Base-by-base conservation (phyloP, 192 early-diverging fungal species). In the Phycomyces nitens region DNA sequence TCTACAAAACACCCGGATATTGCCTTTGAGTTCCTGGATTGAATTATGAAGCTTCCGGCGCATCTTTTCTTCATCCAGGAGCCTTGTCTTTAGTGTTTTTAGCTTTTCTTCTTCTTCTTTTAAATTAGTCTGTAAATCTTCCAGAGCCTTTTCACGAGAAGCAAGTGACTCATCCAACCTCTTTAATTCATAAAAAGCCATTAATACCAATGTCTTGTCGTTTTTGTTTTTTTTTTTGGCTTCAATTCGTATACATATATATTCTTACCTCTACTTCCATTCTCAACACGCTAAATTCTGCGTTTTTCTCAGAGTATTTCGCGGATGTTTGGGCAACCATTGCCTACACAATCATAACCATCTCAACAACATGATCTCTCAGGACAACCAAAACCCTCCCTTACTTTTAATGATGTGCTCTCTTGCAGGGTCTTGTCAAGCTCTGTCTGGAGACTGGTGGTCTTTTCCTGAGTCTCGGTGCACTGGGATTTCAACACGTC, bases 1-100 rank as follows among this genome's bases (percentile, higher is more conserved):
- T 29, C 97, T 80, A 72, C 95, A 97, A 75, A 99, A 98, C 23
- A 97, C 97, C 22, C 97, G 84, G 49, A 99, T 97, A 68, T 99
- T 99, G 34, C 97, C 97, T 62, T 93, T 95, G 52, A 97, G 82
- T 71, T 99, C 97, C 64, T 92, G 92, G 38, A 94, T 88, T 0
- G 88, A 88, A 70, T 97, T 99, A 77, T 97, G 95, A 29, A 99
- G 73, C 59, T 80, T 75, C 42, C 94, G 79, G n/a, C 94, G 85
- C 21, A 86, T 73, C 5, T 79, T 84, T 69, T 99, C 95, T 56
- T 92, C 86, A 18, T 82, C 80, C 57, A 87, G 67, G n/a, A 92
- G 16, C n/a, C 60, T 42, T 9, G 26, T 14, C 12, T 70, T 59
- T 1, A 75, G 42, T 29, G 70, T 69, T 21, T 21, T 24, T 1